Conservation (phyloP, 352 stramenopile species). For the Pythium periplocum region DNA sequence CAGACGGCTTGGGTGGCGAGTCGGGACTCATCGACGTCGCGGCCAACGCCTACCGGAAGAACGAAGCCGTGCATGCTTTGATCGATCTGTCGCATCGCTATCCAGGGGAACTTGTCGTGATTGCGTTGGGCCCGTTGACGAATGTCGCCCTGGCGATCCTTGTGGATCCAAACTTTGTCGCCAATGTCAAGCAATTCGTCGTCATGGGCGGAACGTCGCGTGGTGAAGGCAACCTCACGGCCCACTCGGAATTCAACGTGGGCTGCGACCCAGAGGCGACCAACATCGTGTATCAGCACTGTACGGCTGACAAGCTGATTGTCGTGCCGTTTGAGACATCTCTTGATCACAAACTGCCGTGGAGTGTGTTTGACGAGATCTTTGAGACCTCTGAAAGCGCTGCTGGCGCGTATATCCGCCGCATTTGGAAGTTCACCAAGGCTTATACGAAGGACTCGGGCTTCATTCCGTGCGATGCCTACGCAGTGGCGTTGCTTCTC, state of each 20-base stretch:
- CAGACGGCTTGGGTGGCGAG: slow-evolving; percentile 61
- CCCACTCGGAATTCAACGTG: slow-evolving; percentile 76
- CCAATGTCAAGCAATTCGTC: slow-evolving; percentile 54
- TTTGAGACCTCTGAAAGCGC: slow-evolving; percentile 38
- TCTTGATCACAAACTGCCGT: slow-evolving; percentile 47
- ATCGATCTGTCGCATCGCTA: slow-evolving; percentile 51
- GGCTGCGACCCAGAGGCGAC: slow-evolving; percentile 77
- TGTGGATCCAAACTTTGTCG: slow-evolving; percentile 60
- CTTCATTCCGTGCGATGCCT: slow-evolving; percentile 73
- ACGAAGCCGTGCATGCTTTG: slow-evolving; percentile 64
- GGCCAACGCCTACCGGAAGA: slow-evolving; percentile 25
- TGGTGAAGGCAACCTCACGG: slow-evolving; percentile 64
- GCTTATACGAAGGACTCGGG: slow-evolving; percentile 29
- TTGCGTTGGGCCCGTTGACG: slow-evolving; percentile 68
- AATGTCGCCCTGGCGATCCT: slow-evolving; percentile 76
- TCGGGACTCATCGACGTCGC: slow-evolving; percentile 33
- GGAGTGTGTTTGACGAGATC: slow-evolving; percentile 61
- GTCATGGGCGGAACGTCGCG: slow-evolving; percentile 72
- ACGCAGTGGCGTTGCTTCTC: slow-evolving; percentile 62
- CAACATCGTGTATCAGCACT: slow-evolving; percentile 67
- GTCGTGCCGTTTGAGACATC: slow-evolving; percentile 73
- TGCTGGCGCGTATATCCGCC: slow-evolving; percentile 44
- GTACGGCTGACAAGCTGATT: slow-evolving; percentile 46
- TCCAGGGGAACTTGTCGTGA: slow-evolving; percentile 65
- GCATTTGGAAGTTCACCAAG: slow-evolving; percentile 59